Base-by-base conservation (phyloP, 2,329 filamentous ascomycete genomes). In the Hypomyces perniciosus region DNA sequence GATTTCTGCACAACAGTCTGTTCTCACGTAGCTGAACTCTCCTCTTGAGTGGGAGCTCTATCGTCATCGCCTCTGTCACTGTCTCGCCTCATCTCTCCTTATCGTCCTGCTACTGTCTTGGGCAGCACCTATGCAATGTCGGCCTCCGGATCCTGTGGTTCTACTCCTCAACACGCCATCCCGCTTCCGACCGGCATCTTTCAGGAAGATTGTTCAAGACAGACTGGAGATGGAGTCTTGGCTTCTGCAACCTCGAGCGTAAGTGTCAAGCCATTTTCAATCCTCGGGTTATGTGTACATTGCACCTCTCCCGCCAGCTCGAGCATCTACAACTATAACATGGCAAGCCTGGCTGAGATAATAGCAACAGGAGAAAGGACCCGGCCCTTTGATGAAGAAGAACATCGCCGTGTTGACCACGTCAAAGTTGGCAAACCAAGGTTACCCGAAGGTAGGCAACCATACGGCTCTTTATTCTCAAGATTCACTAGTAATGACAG, bases 361-460 rank as follows among this genome's bases (percentile, higher is more conserved):
- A 41, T 3, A 26, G 38, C 8, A n/a, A 8, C 38, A 68, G 57
- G 61, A 62, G 20, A 52, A 50, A 28, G 51, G 50, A 35, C 48
- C 57, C 27, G 44, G 20, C n/a, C 37, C 52, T 8, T 42, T 58
- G 2, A 53, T 57, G 45, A 76, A 76, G 61, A 77, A 74, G 57
- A 64, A 67, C n/a, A 65, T 76, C 30, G 66, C 70, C 35, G 71
- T 72, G 37, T 68, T 83, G 56, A 65, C 73, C 29, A 74, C 79
- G 5, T 78, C 75, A 44, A 82, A 79, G 60, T 63, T 82, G 57
- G 72, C 71, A 50, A 83, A 82, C 52, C 78, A 81, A 63, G 71
- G 69, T 59, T 69, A 63, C 55, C 67, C 72, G 59, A 81, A 81
- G 75, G 80, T 81, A 28, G 45, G 47, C 13, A 31, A 38, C 34